These are phyloP conservation scores for Lophiostoma macrostomum DNA, from an alignment of 495 filamentous ascomycete species.

Conservation along the genomic window DNA sequence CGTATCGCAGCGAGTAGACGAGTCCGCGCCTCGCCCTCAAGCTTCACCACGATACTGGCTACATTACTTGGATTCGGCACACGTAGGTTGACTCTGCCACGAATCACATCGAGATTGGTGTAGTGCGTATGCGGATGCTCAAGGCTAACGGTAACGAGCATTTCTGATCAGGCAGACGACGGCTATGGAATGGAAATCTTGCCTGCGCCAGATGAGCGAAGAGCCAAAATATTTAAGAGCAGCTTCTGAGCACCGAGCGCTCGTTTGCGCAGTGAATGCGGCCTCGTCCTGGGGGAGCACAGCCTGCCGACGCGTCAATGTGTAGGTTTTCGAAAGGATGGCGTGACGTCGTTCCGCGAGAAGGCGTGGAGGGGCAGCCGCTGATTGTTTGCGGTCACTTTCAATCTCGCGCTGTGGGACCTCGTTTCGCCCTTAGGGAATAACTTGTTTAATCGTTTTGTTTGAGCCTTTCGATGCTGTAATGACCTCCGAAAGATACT, in stretches of 20 bases:
- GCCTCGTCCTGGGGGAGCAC: too few species aligned
- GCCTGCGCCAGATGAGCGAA: slow-evolving; percentile 1
- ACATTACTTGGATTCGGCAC: slow-evolving; percentile 64
- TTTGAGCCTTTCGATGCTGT: too few species aligned
- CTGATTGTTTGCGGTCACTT: too few species aligned
- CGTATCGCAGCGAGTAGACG: slow-evolving; percentile 46
- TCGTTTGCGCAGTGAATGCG: not conserved
- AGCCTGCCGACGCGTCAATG: slow-evolving; percentile 16
- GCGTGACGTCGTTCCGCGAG: not conserved
- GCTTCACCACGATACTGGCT: slow-evolving; percentile 80
- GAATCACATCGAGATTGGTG: slow-evolving; percentile 85
- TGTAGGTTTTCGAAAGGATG: not conserved
- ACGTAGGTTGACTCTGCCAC: slow-evolving; percentile 63
- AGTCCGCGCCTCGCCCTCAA: slow-evolving; percentile 84
- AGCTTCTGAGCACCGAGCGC: not conserved
- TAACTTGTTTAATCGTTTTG: too few species aligned
- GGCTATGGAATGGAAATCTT: not conserved
- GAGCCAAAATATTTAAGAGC: slow-evolving; percentile 4
- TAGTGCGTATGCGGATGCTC: slow-evolving; percentile 72
- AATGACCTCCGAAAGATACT: too few species aligned
- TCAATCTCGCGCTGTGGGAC: too few species aligned
- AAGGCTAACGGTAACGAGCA: slow-evolving; percentile 76
- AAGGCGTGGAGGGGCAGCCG: not conserved
- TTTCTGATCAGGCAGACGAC: slow-evolving; percentile 35
- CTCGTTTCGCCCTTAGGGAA: too few species aligned